These are phyloP conservation scores for Auricularia sp. DNA, from an alignment of 768 basidiomycete species.

Conservation along the genomic window DNA sequence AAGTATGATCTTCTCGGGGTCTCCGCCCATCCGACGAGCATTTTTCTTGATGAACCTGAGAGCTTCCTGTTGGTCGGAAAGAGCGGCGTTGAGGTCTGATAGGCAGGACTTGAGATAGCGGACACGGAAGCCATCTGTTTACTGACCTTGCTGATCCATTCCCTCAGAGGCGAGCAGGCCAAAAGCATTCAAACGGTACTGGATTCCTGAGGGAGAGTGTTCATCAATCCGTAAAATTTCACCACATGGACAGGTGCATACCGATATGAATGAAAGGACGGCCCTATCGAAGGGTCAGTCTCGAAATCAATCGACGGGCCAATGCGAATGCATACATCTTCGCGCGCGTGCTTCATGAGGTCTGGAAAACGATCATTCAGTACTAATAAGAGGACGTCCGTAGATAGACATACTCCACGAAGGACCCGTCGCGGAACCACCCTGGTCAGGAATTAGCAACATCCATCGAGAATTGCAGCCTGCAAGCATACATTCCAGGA, in stretches of 20 bases:
- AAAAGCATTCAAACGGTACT: not conserved
- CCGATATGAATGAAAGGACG: not conserved
- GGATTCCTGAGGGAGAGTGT: not conserved
- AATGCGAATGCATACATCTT: not conserved
- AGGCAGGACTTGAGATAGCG: not conserved
- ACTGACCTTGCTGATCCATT: not conserved
- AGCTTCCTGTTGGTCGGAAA: constrained; percentile 32
- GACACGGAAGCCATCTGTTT: no score
- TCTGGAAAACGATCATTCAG: not conserved
- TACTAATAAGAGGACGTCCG: not conserved
- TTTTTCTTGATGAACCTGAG: constrained; percentile 20
- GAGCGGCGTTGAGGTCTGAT: constrained; percentile 34
- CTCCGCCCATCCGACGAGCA: constrained; percentile 21
- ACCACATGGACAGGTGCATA: no score
- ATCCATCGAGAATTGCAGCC: not conserved
- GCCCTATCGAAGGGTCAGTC: not conserved
- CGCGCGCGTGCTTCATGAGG: not conserved
- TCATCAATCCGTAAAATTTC: no score
- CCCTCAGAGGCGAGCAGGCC: not conserved
- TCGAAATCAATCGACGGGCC: not conserved
- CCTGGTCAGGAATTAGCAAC: not conserved
- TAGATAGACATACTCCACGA: not conserved
- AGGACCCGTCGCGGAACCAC: not conserved
- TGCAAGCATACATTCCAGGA: not conserved
- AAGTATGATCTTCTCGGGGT: constrained; percentile 21